Conservation (phyloP, 176 grass and related monocot genomes). For the Phragmites australis region DNA sequence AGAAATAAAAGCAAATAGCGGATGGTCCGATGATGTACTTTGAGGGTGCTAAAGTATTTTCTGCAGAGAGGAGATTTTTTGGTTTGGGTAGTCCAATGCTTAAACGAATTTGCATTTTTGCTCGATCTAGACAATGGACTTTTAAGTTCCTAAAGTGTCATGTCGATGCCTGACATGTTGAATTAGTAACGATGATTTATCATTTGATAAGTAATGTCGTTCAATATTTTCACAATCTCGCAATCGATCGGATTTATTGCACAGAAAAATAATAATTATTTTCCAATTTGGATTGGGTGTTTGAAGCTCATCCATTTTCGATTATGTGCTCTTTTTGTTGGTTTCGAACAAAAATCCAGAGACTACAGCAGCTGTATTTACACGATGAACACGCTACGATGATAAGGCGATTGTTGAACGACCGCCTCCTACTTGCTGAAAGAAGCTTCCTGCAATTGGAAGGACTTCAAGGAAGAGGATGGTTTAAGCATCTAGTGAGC, state of each 20-base stretch:
- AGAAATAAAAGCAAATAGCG: too few species aligned
- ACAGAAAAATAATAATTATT: too few species aligned
- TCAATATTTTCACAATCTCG: not conserved
- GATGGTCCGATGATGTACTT: too few species aligned
- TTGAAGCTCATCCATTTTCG: not conserved
- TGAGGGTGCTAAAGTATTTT: too few species aligned
- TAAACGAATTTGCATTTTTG: constrained; percentile 5
- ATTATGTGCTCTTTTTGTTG: not conserved
- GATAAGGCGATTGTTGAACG: constrained; percentile 62
- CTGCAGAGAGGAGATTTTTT: too few species aligned
- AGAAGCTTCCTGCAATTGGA: constrained; percentile 85
- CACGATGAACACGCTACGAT: constrained; percentile 27
- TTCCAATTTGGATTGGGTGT: too few species aligned
- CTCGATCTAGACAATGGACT: not conserved
- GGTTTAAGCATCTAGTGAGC: constrained; percentile 90
- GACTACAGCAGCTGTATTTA: constrained; percentile 46
- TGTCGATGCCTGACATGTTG: not conserved
- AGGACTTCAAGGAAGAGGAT: constrained; percentile 85
- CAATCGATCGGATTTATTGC: too few species aligned
- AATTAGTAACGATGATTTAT: not conserved
- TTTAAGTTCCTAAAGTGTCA: not conserved
- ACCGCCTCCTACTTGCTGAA: constrained; percentile 88
- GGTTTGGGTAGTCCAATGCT: not conserved
- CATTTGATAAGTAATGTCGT: not conserved
- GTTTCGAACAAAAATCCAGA: constrained; percentile 47